phyloP scores from a whole-genome alignment of 2,329 filamentous ascomycete genomes.

The Xylariaceae sp. region DNA sequence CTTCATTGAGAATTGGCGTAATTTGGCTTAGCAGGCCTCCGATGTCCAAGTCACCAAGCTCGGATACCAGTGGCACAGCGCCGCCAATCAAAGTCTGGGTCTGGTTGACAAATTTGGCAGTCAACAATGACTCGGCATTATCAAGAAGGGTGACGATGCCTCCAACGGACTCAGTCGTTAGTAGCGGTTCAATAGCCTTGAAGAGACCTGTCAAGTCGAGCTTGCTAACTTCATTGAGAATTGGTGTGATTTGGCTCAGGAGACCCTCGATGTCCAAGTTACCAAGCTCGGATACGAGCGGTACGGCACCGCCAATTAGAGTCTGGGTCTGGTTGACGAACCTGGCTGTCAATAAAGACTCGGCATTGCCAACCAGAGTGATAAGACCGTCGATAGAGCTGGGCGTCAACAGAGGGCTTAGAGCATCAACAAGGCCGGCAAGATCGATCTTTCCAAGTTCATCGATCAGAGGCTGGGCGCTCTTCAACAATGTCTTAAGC shows the following conservation, averaged over 20 bases:
- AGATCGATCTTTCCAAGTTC: conserved; percentile 2
- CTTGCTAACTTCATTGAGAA: conserved; percentile 30
- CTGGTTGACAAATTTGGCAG: conserved; percentile 26
- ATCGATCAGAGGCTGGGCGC: conserved; percentile 1
- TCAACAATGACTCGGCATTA: conserved; percentile 31
- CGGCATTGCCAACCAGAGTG: conserved; percentile 29
- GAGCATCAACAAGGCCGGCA: conserved; percentile 31
- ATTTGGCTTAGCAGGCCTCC: conserved; percentile 33
- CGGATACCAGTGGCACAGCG: conserved; percentile 27
- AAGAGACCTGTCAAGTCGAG: conserved; percentile 35
- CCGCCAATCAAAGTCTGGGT: conserved; percentile 28
- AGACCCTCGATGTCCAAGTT: conserved; percentile 32
- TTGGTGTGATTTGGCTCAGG: conserved; percentile 29
- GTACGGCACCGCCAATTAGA: conserved; percentile 25
- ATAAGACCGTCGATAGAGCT: conserved; percentile 31
- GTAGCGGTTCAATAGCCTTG: conserved; percentile 32
- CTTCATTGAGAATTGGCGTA: conserved; percentile 31
- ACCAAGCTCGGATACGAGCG: conserved; percentile 25
- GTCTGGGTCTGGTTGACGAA: conserved; percentile 27
- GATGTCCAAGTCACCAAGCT: conserved; percentile 32
- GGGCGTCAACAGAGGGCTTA: conserved; percentile 35
- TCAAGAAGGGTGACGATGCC: conserved; percentile 27
- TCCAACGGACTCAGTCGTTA: conserved; percentile 29
- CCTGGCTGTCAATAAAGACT: conserved; percentile 24
- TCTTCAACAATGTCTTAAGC: not conserved